Conservation (phyloP, 192 early-diverging fungal genomes). For the Backusella luteola region DNA sequence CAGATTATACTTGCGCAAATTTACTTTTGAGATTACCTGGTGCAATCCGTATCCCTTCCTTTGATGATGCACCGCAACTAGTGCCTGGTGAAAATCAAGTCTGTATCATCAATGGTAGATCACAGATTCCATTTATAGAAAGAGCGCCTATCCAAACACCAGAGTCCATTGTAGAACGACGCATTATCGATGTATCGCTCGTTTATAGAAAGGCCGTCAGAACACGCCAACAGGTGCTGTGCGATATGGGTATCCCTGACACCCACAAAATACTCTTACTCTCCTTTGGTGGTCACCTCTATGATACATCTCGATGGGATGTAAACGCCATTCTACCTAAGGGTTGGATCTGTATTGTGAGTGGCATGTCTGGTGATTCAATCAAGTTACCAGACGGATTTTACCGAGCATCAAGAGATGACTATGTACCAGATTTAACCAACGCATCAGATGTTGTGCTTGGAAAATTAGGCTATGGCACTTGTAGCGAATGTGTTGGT, state of each 20-base stretch:
- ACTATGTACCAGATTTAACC: constrained; percentile 60
- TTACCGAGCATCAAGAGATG: constrained; percentile 51
- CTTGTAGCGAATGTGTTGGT: constrained; percentile 62
- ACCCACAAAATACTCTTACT: constrained; percentile 40
- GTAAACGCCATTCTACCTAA: constrained; percentile 42
- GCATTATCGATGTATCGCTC: constrained; percentile 54
- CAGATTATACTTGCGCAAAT: constrained; percentile 52
- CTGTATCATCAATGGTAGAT: constrained; percentile 34
- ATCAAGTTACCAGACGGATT: constrained; percentile 46
- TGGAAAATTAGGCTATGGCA: constrained; percentile 65
- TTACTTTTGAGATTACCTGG: constrained; percentile 53
- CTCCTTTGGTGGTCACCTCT: constrained; percentile 18
- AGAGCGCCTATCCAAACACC: constrained; percentile 9
- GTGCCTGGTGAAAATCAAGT: constrained; percentile 14
- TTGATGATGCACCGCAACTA: constrained; percentile 35
- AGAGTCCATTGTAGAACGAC: constrained; percentile 22
- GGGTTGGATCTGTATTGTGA: constrained; percentile 59
- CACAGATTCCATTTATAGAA: constrained; percentile 17
- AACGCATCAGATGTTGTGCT: constrained; percentile 58
- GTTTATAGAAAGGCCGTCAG: constrained; percentile 50
- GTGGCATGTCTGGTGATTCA: constrained; percentile 45
- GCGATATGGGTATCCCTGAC: constrained; percentile 42
- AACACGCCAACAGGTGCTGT: constrained; percentile 42
- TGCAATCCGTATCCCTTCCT: constrained; percentile 56
- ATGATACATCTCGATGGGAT: constrained; percentile 3